Conservation (phyloP, 495 filamentous ascomycete genomes). For the Annulohypoxylon moriforme region DNA sequence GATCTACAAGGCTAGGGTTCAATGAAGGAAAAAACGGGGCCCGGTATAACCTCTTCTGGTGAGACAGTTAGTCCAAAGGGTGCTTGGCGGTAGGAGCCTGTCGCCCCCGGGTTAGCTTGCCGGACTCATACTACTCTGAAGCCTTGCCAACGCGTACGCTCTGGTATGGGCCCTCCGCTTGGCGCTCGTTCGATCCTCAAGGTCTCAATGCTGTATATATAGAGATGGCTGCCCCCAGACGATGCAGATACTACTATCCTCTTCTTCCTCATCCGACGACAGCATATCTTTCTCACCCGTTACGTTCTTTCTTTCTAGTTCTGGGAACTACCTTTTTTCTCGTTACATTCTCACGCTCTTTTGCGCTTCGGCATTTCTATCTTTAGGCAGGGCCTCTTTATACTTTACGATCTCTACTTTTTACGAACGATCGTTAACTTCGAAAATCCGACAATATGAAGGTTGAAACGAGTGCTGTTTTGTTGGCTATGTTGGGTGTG, state of each 20-base stretch:
- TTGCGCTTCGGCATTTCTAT: conserved; percentile 43
- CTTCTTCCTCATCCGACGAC: conserved; percentile 47
- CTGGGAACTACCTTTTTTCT: conserved; percentile 47
- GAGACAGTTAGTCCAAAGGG: conserved; percentile 34
- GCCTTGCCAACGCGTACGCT: conserved; percentile 30
- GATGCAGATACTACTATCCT: conserved; percentile 12
- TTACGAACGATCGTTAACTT: conserved; percentile 45
- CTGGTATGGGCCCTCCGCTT: conserved; percentile 17
- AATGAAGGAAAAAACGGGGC: conserved; percentile 27
- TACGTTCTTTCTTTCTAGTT: conserved; percentile 30
- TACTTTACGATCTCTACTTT: conserved; percentile 42
- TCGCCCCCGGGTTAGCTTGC: conserved; percentile 9
- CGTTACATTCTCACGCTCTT: conserved; percentile 36
- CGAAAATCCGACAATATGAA: conserved; percentile 59
- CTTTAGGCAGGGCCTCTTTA: conserved; percentile 54
- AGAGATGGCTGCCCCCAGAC: conserved; percentile 23
- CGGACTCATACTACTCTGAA: conserved; percentile 29
- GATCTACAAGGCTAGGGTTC: conserved; percentile 43
- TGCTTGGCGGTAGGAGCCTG: conserved; percentile 37
- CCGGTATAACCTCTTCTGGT: conserved; percentile 33
- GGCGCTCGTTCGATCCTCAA: conserved; percentile 29
- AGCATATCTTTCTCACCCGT: conserved; percentile 48
- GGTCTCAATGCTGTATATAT: conserved; percentile 38
- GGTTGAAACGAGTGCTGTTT: conserved; percentile 53
- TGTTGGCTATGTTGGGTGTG: conserved; percentile 55